Evolutionary conservation across 495 filamentous ascomycete genomes (phyloP).

Genomic region (Parathielavia appendiculata): DNA sequence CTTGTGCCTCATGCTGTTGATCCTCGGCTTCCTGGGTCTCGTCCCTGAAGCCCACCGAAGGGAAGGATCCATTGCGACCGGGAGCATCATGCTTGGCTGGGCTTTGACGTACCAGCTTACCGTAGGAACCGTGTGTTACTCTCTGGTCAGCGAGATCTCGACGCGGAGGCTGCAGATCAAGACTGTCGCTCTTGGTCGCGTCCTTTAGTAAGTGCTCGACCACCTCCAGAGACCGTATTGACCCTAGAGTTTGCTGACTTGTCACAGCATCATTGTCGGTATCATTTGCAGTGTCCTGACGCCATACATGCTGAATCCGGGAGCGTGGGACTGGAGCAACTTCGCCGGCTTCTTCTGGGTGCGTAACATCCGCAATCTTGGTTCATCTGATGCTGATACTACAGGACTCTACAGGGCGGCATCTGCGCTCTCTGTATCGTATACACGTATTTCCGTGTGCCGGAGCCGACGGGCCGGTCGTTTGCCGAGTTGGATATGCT

Average conservation of each 20-base stretch:
- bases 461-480: conserved; percentile 63
- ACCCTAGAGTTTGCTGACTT: conserved; percentile 16
- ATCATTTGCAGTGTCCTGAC: conserved; percentile 67
- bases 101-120: conserved; percentile 69
- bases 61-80: conserved; percentile 59
- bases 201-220: conserved; percentile 52
- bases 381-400: not conserved
- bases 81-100: conserved; percentile 67
- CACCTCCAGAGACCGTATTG: no score
- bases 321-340: conserved; percentile 69
- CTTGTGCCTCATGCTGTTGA: conserved; percentile 60
- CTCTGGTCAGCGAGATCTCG: conserved; percentile 68
- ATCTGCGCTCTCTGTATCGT: conserved; percentile 68
- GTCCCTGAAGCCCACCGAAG: conserved; percentile 50
- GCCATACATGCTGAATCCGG: conserved; percentile 71
- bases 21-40: conserved; percentile 70
- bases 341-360: conserved; percentile 82
- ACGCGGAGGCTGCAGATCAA: conserved; percentile 71
- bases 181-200: conserved; percentile 60
- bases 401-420: conserved; percentile 38
- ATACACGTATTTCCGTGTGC: conserved; percentile 71
- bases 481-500: conserved; percentile 72
- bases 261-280: conserved; percentile 54
- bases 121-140: conserved; percentile 75
- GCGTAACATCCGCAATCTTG: conserved; percentile 12